phyloP scores from a whole-genome alignment of 345 rosid genomes.

The Triadica sebifera region DNA sequence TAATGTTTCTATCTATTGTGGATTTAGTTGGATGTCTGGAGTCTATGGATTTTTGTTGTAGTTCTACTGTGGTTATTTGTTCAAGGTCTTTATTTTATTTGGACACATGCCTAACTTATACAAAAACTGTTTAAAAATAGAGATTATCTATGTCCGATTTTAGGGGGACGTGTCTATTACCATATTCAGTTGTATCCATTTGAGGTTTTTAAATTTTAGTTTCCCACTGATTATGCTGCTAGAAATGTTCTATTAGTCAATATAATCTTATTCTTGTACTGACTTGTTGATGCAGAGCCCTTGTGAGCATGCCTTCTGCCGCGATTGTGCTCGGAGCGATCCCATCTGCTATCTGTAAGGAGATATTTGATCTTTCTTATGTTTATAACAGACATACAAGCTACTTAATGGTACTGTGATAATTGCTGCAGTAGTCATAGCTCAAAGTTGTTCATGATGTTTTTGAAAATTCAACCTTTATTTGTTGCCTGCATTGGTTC shows the following conservation, averaged over 20 bases:
- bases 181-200: background rate
- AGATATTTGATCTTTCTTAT: conserved; percentile 11
- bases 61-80: background rate
- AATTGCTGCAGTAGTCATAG: background rate
- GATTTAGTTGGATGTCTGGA: background rate
- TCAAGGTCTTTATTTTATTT: background rate
- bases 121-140: background rate
- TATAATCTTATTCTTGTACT: background rate
- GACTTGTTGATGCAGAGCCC: conserved; percentile 61
- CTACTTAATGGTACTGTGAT: background rate
- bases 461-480: background rate
- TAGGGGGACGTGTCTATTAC: background rate
- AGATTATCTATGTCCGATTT: background rate
- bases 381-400: conserved; percentile 3
- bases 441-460: background rate
- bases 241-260: conserved; percentile 7
- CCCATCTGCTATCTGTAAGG: conserved; percentile 94
- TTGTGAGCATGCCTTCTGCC: conserved; percentile 92
- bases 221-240: background rate
- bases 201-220: background rate
- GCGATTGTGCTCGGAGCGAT: conserved; percentile 94
- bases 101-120: background rate
- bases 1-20: background rate
- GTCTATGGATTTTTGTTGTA: background rate
- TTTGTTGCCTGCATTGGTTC: background rate